Evolutionary conservation across 805 yeast genomes (phyloP).

Genomic region (Ogataea angusta): DNA sequence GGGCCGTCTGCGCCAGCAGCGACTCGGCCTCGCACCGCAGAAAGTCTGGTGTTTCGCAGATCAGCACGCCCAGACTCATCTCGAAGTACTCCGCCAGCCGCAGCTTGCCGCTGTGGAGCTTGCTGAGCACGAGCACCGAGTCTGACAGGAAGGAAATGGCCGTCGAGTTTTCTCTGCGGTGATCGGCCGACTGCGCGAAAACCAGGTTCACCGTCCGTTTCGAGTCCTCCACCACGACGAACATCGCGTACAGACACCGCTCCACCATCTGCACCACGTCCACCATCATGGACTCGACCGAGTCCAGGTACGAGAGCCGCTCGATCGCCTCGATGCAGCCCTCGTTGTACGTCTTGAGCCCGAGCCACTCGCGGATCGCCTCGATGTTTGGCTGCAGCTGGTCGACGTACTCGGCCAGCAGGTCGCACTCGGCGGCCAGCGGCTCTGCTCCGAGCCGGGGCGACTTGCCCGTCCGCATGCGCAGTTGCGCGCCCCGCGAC

Average conservation of each 20-base stretch:
- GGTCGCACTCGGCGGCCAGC: slow-evolving; percentile 2
- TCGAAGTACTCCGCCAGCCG: slow-evolving; percentile 15
- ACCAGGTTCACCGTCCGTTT: slow-evolving; percentile 11
- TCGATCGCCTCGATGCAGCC: slow-evolving; percentile 27
- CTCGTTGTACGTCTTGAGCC: slow-evolving; percentile 24
- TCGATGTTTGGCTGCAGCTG: slow-evolving; percentile 24
- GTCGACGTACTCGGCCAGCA: slow-evolving; percentile 14
- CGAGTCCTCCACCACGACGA: slow-evolving; percentile 18
- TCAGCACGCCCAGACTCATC: slow-evolving; percentile 13
- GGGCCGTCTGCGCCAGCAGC: slow-evolving; percentile 5
- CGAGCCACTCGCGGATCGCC: slow-evolving; percentile 19
- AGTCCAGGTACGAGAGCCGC: slow-evolving; percentile 16
- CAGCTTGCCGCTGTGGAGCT: slow-evolving; percentile 11
- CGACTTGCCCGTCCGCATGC: slow-evolving; percentile 15
- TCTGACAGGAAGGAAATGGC: slow-evolving; percentile 19
- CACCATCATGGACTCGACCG: slow-evolving; percentile 21
- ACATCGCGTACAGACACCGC: slow-evolving; percentile 22
- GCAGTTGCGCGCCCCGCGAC: slow-evolving; percentile 2
- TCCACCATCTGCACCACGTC: slow-evolving; percentile 26
- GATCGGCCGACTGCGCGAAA: slow-evolving; percentile 7
- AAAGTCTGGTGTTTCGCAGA: slow-evolving; percentile 19
- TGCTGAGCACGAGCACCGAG: slow-evolving; percentile 18
- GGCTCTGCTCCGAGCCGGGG: slow-evolving; percentile 4
- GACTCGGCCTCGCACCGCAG: slow-evolving; percentile 16
- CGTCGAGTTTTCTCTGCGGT: slow-evolving; percentile 10